A percentile compares a stretch with the other conserved stretches of the same genome.
phyloP scores from a whole-genome alignment of 192 early-diverging fungal genomes.

The Paraglomus occultum region DNA sequence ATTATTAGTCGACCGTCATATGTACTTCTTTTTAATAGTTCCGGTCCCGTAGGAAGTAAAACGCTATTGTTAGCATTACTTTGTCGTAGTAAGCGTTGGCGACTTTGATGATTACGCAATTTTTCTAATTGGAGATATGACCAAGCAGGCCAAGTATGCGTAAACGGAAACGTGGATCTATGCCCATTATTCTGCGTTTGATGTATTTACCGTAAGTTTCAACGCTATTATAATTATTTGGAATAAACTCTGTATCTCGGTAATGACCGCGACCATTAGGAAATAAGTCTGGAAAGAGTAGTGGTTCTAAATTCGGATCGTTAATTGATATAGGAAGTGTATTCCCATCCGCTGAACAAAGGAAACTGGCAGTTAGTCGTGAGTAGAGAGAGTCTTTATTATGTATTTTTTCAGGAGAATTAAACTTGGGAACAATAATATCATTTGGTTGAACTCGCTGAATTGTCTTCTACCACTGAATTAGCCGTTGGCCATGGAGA shows the following conservation, averaged over 20 bases:
- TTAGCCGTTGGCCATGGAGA: no score
- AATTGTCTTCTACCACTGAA: no score
- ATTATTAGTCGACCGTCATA: no score
- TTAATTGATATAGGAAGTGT: no score
- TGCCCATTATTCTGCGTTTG: background rate
- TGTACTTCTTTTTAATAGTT: no score
- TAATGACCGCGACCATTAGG: background rate
- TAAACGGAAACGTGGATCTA: background rate
- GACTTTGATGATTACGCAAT: background rate
- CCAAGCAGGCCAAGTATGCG: background rate
- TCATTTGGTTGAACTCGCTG: no score
- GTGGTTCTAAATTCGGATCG: constrained; percentile 9
- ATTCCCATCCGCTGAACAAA: no score
- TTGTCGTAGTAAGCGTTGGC: background rate
- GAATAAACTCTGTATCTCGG: background rate
- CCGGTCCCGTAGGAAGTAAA: no score
- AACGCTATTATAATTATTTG: background rate
- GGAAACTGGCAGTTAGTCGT: no score
- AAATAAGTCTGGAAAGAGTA: background rate
- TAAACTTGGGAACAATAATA: no score
- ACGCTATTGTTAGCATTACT: background rate
- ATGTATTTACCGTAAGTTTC: constrained; percentile 12
- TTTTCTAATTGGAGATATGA: constrained; percentile 9
- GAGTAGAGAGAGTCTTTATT: no score
- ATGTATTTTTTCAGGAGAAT: no score